Evolutionary conservation across 768 basidiomycete genomes (phyloP), one percentile per base, ranked within the genome.

Genomic region (Boletus sensibilis): DNA sequence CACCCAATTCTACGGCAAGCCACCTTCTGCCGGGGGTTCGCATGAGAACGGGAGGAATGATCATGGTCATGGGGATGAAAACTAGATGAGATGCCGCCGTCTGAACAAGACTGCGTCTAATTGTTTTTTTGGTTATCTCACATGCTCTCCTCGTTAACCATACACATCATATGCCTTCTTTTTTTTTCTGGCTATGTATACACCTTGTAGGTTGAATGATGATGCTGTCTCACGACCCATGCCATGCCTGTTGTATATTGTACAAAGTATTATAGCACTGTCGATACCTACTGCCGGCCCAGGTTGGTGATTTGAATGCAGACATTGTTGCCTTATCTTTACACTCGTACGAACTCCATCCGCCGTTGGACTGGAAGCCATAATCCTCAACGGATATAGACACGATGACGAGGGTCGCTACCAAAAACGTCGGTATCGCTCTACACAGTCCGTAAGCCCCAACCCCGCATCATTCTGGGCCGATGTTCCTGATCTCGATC

Each of bases 1-100:
- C 53, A 65, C 74, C 12, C 74, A 71, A 20, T 61, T 70, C 43
- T 78, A 78, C 53, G 63, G 68, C 37, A 78, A 77, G 64, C 74
- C 75, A 18, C 71, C 74, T 37, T 73, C 76, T 13, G 66, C 68
- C 4, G 74, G 71, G 27, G 67, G 63, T 20, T 50, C 72, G 13
- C 66, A 70, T 25, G 72, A 73, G 41, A 60, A 57, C 13, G 71
- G 57, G 41, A 69, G 69, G 59, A 59, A 52, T 14, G 68, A 68
- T 31, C 68, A 68, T 52, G 63, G 47, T 18, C 70, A 69, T 41
- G 68, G 60, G 41, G 72, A 72, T 31, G 70, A 71, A 45, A 68
- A 72, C 52, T 71, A 73, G 70, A 65, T 49, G 62, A 61, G 62
- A 59, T 59, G 54, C 53, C 8, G 5, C 29, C 9, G 40, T 67